Evolutionary conservation across 2,329 filamentous ascomycete genomes (phyloP).

Genomic region (Acrocalymma vagum): DNA sequence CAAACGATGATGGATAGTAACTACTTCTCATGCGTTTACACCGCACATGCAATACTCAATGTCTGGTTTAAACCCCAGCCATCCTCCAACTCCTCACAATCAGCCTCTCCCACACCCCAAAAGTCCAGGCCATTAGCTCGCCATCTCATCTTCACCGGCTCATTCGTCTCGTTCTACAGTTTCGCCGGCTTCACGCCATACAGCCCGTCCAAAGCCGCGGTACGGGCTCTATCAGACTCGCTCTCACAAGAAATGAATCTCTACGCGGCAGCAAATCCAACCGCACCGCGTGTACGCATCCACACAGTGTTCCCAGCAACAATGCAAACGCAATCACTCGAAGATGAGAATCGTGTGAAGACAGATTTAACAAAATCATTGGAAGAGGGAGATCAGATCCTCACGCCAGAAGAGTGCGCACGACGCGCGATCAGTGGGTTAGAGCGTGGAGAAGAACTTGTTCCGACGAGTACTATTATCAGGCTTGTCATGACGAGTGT

Average conservation of each 20-base stretch:
- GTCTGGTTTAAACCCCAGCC: too few relatives aligned
- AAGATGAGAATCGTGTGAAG: conserved; percentile 48
- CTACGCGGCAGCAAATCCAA: conserved; percentile 40
- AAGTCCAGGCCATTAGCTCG: conserved; percentile 5
- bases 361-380: conserved; percentile 49
- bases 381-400: conserved; percentile 47
- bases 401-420: conserved; percentile 28
- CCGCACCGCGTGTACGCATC: conserved; percentile 23
- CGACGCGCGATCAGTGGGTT: conserved; percentile 30
- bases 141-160: conserved; percentile 22
- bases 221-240: conserved; percentile 18
- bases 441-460: conserved; percentile 35
- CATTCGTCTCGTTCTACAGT: conserved; percentile 19
- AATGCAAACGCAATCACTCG: conserved; percentile 21
- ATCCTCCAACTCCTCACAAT: conserved; percentile 2
- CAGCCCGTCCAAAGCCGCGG: conserved; percentile 16
- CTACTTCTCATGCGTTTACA: conserved; percentile 52
- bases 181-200: conserved; percentile 22
- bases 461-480: conserved; percentile 29
- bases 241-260: conserved; percentile 37
- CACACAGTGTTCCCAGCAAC: conserved; percentile 23
- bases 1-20: conserved; percentile 50
- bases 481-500: conserved; percentile 19
- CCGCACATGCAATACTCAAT: conserved; percentile 46
- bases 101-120: not conserved